Evolutionary conservation across 2,329 filamentous ascomycete species (phyloP).

Genomic region (Aspergillus eucalypticola): DNA sequence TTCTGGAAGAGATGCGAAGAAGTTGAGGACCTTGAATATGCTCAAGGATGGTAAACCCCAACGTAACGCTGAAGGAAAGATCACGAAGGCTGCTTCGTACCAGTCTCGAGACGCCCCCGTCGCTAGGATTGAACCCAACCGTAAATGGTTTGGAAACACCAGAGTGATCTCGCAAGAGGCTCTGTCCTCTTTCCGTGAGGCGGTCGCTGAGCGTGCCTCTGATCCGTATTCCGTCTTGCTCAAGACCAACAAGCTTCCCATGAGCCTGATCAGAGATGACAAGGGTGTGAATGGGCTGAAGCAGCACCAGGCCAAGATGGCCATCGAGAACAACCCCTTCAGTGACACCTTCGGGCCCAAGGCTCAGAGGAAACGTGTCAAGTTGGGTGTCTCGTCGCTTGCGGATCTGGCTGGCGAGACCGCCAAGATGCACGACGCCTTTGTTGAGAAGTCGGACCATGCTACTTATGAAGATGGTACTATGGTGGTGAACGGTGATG

Average conservation of each 20-base stretch:
- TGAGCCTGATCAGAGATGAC: constrained; percentile 86
- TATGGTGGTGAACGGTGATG: constrained; percentile 58
- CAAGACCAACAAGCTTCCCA: constrained; percentile 94
- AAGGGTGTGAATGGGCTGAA: constrained; percentile 79
- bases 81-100: constrained; percentile 79
- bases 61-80: constrained; percentile 78
- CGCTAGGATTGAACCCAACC: constrained; percentile 89
- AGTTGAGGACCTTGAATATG: constrained; percentile 85
- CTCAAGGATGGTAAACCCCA: constrained; percentile 83
- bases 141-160: constrained; percentile 98
- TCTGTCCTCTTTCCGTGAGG: constrained; percentile 80
- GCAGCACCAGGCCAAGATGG: constrained; percentile 91
- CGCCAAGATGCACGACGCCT: constrained; percentile 76
- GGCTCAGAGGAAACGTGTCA: constrained; percentile 87
- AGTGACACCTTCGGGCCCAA: constrained; percentile 90
- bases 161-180: constrained; percentile 87
- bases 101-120: constrained; percentile 79
- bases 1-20: constrained; percentile 66
- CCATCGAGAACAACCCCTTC: constrained; percentile 84
- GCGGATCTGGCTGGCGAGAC: constrained; percentile 79
- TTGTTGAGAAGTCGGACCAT: constrained; percentile 78
- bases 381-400: constrained; percentile 79
- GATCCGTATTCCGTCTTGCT: constrained; percentile 94
- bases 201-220: constrained; percentile 83
- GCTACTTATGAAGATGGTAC: constrained; percentile 73